Percentiles rank a stretch among this genome's conserved stretches.
These are phyloP conservation scores for Trypanosoma theileri DNA, from an alignment of 208 protist species.

Conservation along the genomic window DNA sequence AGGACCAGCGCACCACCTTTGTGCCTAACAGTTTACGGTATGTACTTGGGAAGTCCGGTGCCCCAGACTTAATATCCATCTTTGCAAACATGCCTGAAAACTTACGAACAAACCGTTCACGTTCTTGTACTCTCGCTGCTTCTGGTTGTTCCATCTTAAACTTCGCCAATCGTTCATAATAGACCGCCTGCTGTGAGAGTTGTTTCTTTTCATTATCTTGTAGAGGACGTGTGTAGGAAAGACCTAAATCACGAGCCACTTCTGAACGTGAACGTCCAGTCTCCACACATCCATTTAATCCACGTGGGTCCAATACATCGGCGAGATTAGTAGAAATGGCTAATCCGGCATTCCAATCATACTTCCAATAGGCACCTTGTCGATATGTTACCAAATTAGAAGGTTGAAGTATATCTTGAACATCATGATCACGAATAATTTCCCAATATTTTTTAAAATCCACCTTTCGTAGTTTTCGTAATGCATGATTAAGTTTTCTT, in stretches of 20 bases:
- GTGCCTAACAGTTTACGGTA: constrained; percentile 85
- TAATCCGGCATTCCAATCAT: constrained; percentile 89
- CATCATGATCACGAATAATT: constrained; percentile 90
- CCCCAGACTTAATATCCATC: constrained; percentile 78
- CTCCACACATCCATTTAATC: constrained; percentile 90
- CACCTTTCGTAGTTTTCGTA: constrained; percentile 84
- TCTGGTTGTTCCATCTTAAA: constrained; percentile 92
- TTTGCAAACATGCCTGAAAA: constrained; percentile 91
- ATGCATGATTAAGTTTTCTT: constrained; percentile 69
- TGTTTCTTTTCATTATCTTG: constrained; percentile 90
- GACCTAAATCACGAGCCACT: constrained; percentile 87
- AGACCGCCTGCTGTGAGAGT: constrained; percentile 84
- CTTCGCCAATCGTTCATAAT: constrained; percentile 88
- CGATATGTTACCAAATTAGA: constrained; percentile 85
- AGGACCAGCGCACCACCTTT: constrained; percentile 85
- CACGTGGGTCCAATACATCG: constrained; percentile 85
- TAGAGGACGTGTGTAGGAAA: constrained; percentile 87
- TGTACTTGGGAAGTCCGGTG: constrained; percentile 86
- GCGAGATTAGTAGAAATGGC: constrained; percentile 84
- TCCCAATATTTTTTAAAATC: constrained; percentile 92
- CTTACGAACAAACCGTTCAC: constrained; percentile 86
- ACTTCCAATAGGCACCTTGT: constrained; percentile 85
- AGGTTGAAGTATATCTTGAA: constrained; percentile 88
- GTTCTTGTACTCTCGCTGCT: constrained; percentile 80
- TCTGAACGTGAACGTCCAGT: constrained; percentile 88